Evolutionary conservation across 257 asterid species (phyloP).

Genomic region (Solanum megistacrolobum): DNA sequence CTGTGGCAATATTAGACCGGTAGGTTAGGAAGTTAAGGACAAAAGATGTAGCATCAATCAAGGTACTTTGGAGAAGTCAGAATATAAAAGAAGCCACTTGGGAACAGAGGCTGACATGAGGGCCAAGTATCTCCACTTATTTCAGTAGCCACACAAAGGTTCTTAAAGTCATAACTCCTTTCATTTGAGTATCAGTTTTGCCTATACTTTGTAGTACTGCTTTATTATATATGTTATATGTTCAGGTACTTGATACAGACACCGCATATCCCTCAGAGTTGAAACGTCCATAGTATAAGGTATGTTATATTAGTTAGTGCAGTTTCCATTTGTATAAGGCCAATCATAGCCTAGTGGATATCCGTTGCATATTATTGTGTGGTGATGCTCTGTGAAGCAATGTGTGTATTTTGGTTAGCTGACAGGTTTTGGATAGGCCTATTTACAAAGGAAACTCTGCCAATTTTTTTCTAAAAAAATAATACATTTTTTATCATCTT

Average conservation of each 20-base stretch:
- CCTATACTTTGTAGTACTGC: background rate
- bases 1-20: background rate
- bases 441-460: background rate
- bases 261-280: background rate
- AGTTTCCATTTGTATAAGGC: background rate
- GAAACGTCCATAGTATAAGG: background rate
- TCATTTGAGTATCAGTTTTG: background rate
- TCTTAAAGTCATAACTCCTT: background rate
- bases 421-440: background rate
- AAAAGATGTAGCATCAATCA: background rate
- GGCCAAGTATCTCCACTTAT: background rate
- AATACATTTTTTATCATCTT: background rate
- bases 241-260: background rate
- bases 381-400: background rate
- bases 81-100: background rate
- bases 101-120: background rate
- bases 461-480: too few relatives aligned
- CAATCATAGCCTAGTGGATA: background rate
- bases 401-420: background rate
- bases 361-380: background rate
- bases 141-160: background rate
- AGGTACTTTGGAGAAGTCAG: background rate
- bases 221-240: background rate
- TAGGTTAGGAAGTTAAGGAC: too few relatives aligned
- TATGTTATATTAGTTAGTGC: background rate